Percentiles rank a stretch among this genome's conserved stretches.
Evolutionary conservation across 2,329 filamentous ascomycete genomes (phyloP).

Genomic region (Aspergillus viridinutans): DNA sequence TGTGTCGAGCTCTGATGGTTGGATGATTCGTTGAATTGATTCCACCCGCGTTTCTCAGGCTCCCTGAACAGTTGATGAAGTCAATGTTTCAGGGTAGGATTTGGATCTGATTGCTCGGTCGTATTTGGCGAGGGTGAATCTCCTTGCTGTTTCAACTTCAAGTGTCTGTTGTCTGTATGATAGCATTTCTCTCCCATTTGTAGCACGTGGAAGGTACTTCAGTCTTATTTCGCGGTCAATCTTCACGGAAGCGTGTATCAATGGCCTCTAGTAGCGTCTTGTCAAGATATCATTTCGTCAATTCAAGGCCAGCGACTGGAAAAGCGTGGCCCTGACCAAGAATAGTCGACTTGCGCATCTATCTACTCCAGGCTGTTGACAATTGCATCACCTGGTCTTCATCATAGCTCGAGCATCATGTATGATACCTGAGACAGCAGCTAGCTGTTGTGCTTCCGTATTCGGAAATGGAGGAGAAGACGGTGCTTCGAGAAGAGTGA

Average conservation of each 20-base stretch:
- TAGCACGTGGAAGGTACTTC: not conserved
- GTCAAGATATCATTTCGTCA: not conserved
- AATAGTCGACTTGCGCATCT: not conserved
- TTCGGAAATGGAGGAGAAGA: conserved; percentile 1
- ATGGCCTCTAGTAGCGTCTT: not conserved
- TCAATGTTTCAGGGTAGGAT: conserved; percentile 1
- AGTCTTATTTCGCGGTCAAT: not conserved
- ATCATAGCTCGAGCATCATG: not conserved
- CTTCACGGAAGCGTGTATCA: not conserved
- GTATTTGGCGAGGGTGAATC: not conserved
- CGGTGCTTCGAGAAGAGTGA: conserved; percentile 6
- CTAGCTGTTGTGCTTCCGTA: not conserved
- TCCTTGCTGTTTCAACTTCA: not conserved
- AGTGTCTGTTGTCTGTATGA: conserved; percentile 4
- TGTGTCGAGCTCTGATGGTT: not conserved
- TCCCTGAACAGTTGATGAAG: not conserved
- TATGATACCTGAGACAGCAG: conserved; percentile 1
- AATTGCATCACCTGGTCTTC: conserved; percentile 1
- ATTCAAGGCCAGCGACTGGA: not conserved
- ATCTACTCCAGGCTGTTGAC: not conserved
- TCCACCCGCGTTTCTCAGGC: not conserved
- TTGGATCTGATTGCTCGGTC: conserved; percentile 3
- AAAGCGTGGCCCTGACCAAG: not conserved
- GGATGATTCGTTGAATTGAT: not conserved
- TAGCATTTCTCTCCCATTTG: conserved; percentile 3